These are phyloP conservation scores for Chaetomium tenue DNA, from an alignment of 495 filamentous ascomycete species.

Conservation along the genomic window DNA sequence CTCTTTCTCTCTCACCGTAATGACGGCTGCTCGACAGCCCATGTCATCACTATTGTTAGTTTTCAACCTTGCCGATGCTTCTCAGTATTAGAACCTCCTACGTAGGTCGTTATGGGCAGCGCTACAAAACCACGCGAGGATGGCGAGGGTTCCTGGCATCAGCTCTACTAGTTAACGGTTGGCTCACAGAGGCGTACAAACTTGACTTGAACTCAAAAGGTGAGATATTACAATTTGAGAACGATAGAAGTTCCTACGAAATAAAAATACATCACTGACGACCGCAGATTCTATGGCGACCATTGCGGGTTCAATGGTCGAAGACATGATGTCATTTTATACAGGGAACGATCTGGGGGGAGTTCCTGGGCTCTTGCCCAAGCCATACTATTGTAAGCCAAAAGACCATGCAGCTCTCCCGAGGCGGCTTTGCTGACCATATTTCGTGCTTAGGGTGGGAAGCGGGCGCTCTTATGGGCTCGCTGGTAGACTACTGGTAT, in stretches of 20 bases:
- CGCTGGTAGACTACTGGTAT: conserved; percentile 65
- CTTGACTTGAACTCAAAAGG: conserved; percentile 35
- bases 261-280: background rate
- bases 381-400: conserved; percentile 46
- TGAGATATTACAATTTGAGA: conserved; percentile 14
- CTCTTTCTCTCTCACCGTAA: background rate
- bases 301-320: conserved; percentile 56
- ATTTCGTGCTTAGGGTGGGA: conserved; percentile 67
- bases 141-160: conserved; percentile 12
- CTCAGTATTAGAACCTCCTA: background rate
- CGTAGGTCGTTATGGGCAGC: background rate
- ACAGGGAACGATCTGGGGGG: conserved; percentile 61
- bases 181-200: conserved; percentile 28
- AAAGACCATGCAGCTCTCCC: background rate
- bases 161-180: conserved; percentile 17
- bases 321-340: conserved; percentile 71
- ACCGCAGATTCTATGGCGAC: conserved; percentile 62
- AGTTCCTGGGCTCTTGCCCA: conserved; percentile 41
- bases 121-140: background rate
- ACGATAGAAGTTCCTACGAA: too few relatives aligned
- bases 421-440: background rate
- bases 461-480: conserved; percentile 65
- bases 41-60: too few relatives aligned
- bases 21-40: background rate
- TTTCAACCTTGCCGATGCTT: background rate